A percentile compares a stretch with the other conserved stretches of the same genome.
Evolutionary conservation across 2,329 filamentous ascomycete species (phyloP).

Genomic region (Penicillium sclerotiorum): DNA sequence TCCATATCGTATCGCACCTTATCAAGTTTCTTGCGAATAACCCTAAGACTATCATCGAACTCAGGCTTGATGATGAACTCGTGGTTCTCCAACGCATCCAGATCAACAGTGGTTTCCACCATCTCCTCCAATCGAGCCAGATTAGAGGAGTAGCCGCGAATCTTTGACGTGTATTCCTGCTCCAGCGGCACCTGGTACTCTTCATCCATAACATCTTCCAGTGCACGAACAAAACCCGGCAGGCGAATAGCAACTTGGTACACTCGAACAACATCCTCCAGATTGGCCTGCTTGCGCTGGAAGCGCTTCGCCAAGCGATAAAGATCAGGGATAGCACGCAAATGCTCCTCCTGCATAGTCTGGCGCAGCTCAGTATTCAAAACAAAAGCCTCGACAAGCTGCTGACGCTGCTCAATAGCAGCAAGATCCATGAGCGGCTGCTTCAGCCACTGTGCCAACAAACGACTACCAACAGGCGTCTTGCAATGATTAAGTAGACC

Average conservation of each 20-base stretch:
- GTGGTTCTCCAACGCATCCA: constrained; percentile 92
- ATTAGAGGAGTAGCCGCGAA: constrained; percentile 74
- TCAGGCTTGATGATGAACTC: constrained; percentile 99
- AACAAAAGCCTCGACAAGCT: constrained; percentile 93
- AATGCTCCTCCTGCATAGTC: constrained; percentile 94
- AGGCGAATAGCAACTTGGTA: constrained; percentile 94
- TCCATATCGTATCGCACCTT: constrained; percentile 81
- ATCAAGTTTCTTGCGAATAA: constrained; percentile 91
- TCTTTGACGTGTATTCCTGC: constrained; percentile 79
- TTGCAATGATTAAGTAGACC: constrained; percentile 97
- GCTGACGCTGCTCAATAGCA: constrained; percentile 88
- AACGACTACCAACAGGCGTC: constrained; percentile 84
- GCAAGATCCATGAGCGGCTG: constrained; percentile 90
- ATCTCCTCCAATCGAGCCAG: constrained; percentile 90
- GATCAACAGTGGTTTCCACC: constrained; percentile 97
- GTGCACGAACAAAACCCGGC: constrained; percentile 83
- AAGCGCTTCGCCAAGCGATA: constrained; percentile 94
- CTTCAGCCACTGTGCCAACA: constrained; percentile 95
- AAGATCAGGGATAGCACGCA: constrained; percentile 89
- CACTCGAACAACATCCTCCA: constrained; percentile 93
- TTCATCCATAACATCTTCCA: constrained; percentile 96
- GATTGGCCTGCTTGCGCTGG: constrained; percentile 83
- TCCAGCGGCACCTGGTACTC: constrained; percentile 86
- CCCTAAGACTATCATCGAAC: constrained; percentile 84
- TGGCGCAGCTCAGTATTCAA: constrained; percentile 90